Evolutionary conservation across 352 stramenopile species (phyloP).

Genomic region (Phytophthora aleatoria): DNA sequence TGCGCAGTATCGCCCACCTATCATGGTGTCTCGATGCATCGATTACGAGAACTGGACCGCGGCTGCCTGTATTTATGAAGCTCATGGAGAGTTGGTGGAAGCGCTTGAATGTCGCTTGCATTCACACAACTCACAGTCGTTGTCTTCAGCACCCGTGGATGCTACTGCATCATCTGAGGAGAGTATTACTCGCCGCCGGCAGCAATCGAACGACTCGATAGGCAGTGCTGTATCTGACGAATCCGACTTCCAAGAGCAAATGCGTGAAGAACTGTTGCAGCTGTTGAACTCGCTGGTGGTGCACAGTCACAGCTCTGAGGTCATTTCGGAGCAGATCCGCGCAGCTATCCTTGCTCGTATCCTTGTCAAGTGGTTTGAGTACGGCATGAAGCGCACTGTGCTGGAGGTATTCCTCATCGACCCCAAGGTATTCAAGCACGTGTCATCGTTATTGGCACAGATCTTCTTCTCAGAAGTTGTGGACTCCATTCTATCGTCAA

Average conservation of each 20-base stretch:
- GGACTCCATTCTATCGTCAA: conserved; percentile 42
- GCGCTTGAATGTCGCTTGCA: conserved; percentile 85
- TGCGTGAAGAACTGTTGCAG: conserved; percentile 66
- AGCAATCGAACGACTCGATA: conserved; percentile 35
- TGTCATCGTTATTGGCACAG: conserved; percentile 61
- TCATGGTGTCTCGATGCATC: conserved; percentile 78
- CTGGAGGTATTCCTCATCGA: conserved; percentile 75
- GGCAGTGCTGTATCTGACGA: conserved; percentile 37
- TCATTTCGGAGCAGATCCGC: conserved; percentile 48
- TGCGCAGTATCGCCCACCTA: conserved; percentile 72
- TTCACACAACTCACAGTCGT: conserved; percentile 50
- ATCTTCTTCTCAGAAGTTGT: conserved; percentile 85
- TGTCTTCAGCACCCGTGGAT: not conserved
- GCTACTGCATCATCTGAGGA: conserved; percentile 6
- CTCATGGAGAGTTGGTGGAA: conserved; percentile 79
- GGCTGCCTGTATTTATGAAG: conserved; percentile 79
- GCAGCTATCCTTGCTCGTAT: conserved; percentile 78
- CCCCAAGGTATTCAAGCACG: conserved; percentile 56
- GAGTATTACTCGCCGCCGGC: conserved; percentile 33
- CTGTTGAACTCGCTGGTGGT: conserved; percentile 72
- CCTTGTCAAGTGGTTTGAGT: conserved; percentile 88
- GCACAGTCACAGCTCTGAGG: conserved; percentile 37
- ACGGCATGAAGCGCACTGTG: conserved; percentile 53
- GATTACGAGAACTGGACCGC: conserved; percentile 87
- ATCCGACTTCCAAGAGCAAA: conserved; percentile 55